These are phyloP conservation scores for Cladosporium sp. DNA, from an alignment of 2,329 filamentous ascomycete genomes.

Conservation along the genomic window DNA sequence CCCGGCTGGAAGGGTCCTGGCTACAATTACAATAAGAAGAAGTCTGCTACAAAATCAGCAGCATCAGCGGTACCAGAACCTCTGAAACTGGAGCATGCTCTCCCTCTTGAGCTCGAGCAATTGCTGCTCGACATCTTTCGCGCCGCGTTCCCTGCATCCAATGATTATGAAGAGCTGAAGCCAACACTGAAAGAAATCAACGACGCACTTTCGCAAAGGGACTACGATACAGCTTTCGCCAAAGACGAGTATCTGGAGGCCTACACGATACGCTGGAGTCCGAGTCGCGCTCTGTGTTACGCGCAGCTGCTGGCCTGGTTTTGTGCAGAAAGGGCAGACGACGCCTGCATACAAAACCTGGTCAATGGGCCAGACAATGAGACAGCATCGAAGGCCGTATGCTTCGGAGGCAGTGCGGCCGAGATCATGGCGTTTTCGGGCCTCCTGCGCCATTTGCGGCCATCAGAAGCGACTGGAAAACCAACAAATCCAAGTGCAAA, in stretches of 20 bases:
- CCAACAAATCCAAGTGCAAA: conserved; percentile 50
- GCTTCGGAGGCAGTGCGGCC: conserved; percentile 61
- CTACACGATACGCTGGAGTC: conserved; percentile 89
- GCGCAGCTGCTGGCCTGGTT: conserved; percentile 48
- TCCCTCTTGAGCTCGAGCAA: conserved; percentile 64
- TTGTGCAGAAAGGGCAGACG: conserved; percentile 27
- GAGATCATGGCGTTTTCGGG: conserved; percentile 62
- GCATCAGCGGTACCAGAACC: neutral
- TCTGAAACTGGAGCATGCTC: neutral
- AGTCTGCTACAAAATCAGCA: neutral
- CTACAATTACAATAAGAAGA: neutral
- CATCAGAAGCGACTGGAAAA: conserved; percentile 8
- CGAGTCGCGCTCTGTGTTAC: conserved; percentile 78
- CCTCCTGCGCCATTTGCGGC: conserved; percentile 32
- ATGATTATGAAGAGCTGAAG: conserved; percentile 8
- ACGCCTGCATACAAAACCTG: neutral
- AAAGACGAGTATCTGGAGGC: conserved; percentile 65
- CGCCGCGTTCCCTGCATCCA: neutral
- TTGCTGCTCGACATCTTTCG: conserved; percentile 72
- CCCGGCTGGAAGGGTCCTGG: conserved; percentile 6
- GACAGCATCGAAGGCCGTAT: conserved; percentile 41
- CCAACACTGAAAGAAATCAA: conserved; percentile 1
- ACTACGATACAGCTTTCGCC: conserved; percentile 77
- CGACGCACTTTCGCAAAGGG: conserved; percentile 40
- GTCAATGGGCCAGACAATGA: neutral